phyloP scores from a whole-genome alignment of 176 grass and related monocot genomes.

The Dactylis glomerata region DNA sequence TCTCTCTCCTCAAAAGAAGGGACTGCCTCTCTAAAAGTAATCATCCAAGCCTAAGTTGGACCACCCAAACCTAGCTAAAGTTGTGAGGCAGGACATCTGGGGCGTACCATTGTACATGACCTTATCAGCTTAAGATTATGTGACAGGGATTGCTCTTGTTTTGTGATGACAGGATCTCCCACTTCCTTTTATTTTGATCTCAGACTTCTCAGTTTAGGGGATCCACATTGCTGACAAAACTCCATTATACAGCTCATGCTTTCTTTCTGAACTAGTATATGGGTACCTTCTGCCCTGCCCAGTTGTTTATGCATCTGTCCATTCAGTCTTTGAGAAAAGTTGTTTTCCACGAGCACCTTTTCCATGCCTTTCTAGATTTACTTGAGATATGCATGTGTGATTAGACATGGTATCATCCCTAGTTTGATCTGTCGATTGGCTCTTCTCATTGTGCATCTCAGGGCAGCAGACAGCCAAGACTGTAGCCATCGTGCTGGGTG shows the following conservation, averaged over 20 bases:
- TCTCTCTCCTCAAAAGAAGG: too few species aligned
- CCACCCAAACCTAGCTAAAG: too few species aligned
- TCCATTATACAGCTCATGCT: slow-evolving; percentile 10
- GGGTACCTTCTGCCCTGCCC: neutral
- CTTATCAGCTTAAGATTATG: slow-evolving; percentile 3
- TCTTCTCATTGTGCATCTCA: slow-evolving; percentile 35
- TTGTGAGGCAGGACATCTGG: too few species aligned
- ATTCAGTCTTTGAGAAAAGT: slow-evolving; percentile 39
- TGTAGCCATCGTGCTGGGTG: slow-evolving; percentile 95
- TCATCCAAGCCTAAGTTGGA: too few species aligned
- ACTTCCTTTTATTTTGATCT: neutral
- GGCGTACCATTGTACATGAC: too few species aligned
- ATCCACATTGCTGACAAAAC: neutral
- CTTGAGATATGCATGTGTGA: slow-evolving; percentile 33
- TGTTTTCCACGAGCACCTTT: slow-evolving; percentile 8
- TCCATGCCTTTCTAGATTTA: slow-evolving; percentile 33
- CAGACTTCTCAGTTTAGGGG: neutral
- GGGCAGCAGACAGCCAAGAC: slow-evolving; percentile 88
- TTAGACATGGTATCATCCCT: slow-evolving; percentile 18
- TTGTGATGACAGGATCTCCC: neutral
- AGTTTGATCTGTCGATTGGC: slow-evolving; percentile 23
- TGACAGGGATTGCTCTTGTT: neutral
- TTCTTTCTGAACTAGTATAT: neutral
- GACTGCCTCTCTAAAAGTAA: too few species aligned
- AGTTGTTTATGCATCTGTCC: slow-evolving; percentile 36